Evolutionary conservation across 345 rosid genomes (phyloP).

Genomic region (Brassica nigra): DNA sequence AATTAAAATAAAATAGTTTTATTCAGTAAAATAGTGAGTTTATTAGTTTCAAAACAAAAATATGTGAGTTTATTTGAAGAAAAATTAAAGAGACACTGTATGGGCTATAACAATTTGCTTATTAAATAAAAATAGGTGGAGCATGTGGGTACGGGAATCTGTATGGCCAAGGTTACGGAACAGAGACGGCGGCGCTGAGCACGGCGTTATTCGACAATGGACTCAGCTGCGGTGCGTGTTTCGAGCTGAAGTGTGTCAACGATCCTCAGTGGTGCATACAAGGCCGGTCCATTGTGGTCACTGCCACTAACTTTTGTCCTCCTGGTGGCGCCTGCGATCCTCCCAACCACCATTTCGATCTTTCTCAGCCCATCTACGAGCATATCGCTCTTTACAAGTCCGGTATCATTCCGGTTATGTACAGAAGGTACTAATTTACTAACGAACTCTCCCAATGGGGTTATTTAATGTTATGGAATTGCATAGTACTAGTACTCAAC

Average conservation of each 20-base stretch:
- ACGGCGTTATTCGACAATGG: slow-evolving; percentile 67
- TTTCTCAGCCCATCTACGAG: slow-evolving; percentile 74
- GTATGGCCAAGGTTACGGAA: slow-evolving; percentile 73
- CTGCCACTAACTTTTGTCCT: slow-evolving; percentile 84
- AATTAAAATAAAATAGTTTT: neutral
- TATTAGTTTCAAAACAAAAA: too few relatives aligned
- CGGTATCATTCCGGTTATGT: slow-evolving; percentile 67
- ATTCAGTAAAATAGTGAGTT: neutral
- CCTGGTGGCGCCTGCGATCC: slow-evolving; percentile 90
- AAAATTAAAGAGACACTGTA: neutral
- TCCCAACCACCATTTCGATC: slow-evolving; percentile 74
- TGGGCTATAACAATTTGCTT: neutral
- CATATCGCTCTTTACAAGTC: slow-evolving; percentile 68
- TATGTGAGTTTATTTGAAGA: too few relatives aligned
- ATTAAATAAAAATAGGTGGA: slow-evolving; percentile 48
- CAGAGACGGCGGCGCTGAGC: slow-evolving; percentile 72
- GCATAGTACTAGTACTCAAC: neutral
- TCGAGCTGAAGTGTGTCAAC: slow-evolving; percentile 57
- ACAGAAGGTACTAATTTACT: slow-evolving; percentile 55
- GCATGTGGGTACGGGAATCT: slow-evolving; percentile 82
- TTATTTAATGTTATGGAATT: neutral
- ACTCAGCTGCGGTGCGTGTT: slow-evolving; percentile 69
- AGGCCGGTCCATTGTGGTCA: slow-evolving; percentile 61
- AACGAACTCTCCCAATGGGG: neutral
- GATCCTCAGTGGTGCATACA: slow-evolving; percentile 77